These are phyloP conservation scores for Funneliformis caledonium DNA, from an alignment of 371 early-diverging fungal species.

Conservation along the genomic window DNA sequence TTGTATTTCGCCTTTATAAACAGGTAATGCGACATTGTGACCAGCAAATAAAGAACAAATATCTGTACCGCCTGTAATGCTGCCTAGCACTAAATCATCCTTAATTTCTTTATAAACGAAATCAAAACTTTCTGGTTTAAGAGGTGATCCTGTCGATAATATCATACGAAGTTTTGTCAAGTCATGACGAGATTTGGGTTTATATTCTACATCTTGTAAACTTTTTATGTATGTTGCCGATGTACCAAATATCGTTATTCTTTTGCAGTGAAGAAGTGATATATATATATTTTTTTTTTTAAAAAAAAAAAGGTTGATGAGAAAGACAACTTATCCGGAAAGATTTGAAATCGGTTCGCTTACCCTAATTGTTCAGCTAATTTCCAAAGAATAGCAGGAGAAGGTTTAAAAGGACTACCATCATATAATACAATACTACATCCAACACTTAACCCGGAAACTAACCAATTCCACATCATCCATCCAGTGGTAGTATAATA, in stretches of 20 bases:
- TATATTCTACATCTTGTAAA: conserved; percentile 74
- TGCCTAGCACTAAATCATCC: conserved; percentile 80
- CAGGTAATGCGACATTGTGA: conserved; percentile 84
- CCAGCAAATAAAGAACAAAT: conserved; percentile 95
- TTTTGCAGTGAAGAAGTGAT: conserved; percentile 20
- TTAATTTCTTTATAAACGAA: conserved; percentile 89
- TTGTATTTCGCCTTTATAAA: conserved; percentile 95
- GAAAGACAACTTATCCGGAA: not conserved
- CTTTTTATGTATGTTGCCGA: conserved; percentile 96
- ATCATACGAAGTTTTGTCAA: conserved; percentile 75
- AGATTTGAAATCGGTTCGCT: conserved; percentile 1
- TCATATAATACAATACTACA: conserved; percentile 89
- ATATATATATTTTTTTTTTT: not conserved
- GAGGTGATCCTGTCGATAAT: conserved; percentile 94
- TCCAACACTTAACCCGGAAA: conserved; percentile 80
- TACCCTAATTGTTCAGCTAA: conserved; percentile 73
- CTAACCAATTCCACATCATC: conserved; percentile 99
- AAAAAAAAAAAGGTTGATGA: not conserved
- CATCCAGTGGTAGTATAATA: conserved; percentile 97
- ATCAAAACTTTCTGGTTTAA: conserved; percentile 90
- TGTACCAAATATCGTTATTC: conserved; percentile 90
- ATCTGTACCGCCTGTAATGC: conserved; percentile 96
- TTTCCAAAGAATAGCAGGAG: conserved; percentile 77
- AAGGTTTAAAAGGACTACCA: conserved; percentile 93
- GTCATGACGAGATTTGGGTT: conserved; percentile 52